Conservation (phyloP, 2,329 filamentous ascomycete species). For the Cladosporium sp. region DNA sequence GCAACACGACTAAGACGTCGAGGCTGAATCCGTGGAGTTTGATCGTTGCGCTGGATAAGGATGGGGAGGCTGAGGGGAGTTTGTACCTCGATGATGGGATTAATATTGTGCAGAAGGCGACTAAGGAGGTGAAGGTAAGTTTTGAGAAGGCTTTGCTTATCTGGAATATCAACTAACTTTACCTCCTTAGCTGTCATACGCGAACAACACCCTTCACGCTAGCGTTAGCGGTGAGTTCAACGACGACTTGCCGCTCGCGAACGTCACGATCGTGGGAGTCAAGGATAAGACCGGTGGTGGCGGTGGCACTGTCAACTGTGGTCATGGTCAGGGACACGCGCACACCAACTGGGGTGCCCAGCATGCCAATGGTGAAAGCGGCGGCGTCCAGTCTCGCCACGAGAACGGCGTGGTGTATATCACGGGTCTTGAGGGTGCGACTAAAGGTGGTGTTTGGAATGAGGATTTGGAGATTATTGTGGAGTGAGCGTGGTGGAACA, state of each 20-base stretch:
- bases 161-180: neutral
- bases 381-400: conserved; percentile 20
- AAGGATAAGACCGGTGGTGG: neutral
- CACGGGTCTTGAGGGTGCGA: conserved; percentile 24
- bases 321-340: neutral
- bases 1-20: conserved; percentile 30
- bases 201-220: conserved; percentile 28
- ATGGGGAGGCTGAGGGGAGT: conserved; percentile 27
- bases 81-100: conserved; percentile 35
- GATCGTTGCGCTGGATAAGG: conserved; percentile 31
- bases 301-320: neutral
- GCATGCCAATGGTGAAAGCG: neutral
- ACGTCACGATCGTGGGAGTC: conserved; percentile 34
- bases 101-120: conserved; percentile 30
- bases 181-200: conserved; percentile 27
- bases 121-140: conserved; percentile 29
- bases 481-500: neutral
- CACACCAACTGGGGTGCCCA: neutral
- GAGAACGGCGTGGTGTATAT: conserved; percentile 25
- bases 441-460: conserved; percentile 25
- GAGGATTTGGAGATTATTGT: conserved; percentile 22
- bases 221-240: conserved; percentile 29
- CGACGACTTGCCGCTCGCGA: conserved; percentile 31
- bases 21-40: conserved; percentile 30
- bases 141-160: neutral